Base-by-base conservation (phyloP, 1,284 basidiomycete species). In the Tylopilus sp. region DNA sequence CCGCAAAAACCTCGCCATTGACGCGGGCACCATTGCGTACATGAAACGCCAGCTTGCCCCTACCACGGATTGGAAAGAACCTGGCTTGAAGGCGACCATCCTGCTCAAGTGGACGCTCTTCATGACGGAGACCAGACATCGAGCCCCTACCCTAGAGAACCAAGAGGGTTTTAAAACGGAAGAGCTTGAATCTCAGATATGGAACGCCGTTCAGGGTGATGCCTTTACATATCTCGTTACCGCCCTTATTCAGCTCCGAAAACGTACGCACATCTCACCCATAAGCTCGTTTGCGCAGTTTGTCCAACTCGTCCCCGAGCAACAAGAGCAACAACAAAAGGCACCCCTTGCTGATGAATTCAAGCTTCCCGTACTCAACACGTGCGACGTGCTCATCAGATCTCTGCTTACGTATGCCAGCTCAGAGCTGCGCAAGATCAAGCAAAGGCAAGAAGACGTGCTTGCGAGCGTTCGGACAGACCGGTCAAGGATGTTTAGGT, bases 81-180 rank as follows among this genome's bases (percentile, higher is more conserved):
- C 80, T 1, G 84, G 85, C 3, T 71, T 94, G 25, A 89, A 88
- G 60, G 86, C 91, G 1, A 77, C 82, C 0, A 65, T 95, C 4
- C 71, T 87, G 10, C 76, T 98, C 28, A 89, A 92, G 59, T 97
- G 92, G 92, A 87, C 90, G 0, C 73, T 95, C 47, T 92, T 89
- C 67, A 75, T 91, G 57, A 84, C 87, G 1, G 84, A 90, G 48
- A 79, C 82, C 5, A 74, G 90, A 21, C 81, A 85, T 59, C 77
- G 80, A 18, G 82, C 91, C 56, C 71, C 82, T 0, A 71, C 75
- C 7, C 68, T 94, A 40, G 87, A 85, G 64, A 79, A 76, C 55
- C 74, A 72, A 31, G 72, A 73, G 12, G 84, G 85, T 0, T 88
- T 92, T 67, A 82, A 79, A 52, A 84, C 86, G 2, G 85, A 89